Evolutionary conservation across 305 asterid species (phyloP).

Genomic region (Fraxinus nigra): DNA sequence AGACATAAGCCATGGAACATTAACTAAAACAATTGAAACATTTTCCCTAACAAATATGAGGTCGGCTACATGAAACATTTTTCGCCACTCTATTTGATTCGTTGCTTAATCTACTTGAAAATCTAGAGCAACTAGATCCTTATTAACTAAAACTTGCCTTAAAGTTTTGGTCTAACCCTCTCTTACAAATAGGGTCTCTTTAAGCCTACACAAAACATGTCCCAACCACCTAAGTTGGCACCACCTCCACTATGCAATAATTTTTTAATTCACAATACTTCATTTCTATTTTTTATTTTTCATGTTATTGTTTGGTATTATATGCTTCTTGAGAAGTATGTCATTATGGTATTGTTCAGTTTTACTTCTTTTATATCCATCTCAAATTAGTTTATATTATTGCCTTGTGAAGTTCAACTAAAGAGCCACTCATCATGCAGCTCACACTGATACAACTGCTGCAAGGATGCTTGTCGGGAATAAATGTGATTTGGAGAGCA

Average conservation of each 20-base stretch:
- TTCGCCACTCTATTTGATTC: background rate
- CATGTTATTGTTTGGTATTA: background rate
- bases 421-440: conserved; percentile 37
- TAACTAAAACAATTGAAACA: background rate
- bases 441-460: conserved; percentile 73
- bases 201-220: background rate
- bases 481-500: conserved; percentile 66
- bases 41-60: background rate
- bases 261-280: background rate
- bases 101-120: background rate
- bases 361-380: background rate
- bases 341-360: background rate
- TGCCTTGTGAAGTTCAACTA: background rate
- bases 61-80: background rate
- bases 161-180: background rate
- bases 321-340: background rate
- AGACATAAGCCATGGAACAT: background rate
- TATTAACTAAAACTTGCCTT: background rate
- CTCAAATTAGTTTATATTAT: background rate
- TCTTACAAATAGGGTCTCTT: background rate
- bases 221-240: background rate
- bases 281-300: background rate
- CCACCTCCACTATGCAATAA: background rate
- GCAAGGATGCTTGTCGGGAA: conserved; percentile 81
- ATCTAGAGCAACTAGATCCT: background rate